Evolutionary conservation across 78 protist genomes (phyloP).

Genomic region (Dictyostelium capitatum): DNA sequence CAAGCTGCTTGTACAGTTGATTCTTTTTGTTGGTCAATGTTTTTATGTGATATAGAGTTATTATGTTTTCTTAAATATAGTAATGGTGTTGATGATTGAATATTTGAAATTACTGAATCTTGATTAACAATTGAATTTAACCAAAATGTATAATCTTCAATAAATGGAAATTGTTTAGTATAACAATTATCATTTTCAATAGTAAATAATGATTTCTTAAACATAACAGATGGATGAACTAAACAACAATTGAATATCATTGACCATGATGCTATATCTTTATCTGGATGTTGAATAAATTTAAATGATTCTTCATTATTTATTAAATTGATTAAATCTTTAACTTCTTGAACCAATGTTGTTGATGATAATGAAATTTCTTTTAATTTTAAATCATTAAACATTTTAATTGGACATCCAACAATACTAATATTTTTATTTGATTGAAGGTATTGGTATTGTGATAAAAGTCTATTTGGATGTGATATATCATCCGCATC

Average conservation of each 20-base stretch:
- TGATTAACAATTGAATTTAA: not conserved
- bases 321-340: not conserved
- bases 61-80: slow-evolving; percentile 38
- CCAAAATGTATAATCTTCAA: slow-evolving; percentile 73
- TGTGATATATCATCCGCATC: slow-evolving; percentile 72
- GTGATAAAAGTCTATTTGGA: slow-evolving; percentile 38
- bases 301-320: not conserved
- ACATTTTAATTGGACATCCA: slow-evolving; percentile 36
- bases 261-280: slow-evolving; percentile 32
- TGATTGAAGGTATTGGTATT: slow-evolving; percentile 25
- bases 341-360: not conserved
- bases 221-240: slow-evolving; percentile 74
- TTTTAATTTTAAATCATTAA: not conserved
- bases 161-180: not conserved
- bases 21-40: slow-evolving; percentile 20
- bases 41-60: not conserved
- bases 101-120: slow-evolving; percentile 2
- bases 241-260: slow-evolving; percentile 70
- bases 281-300: slow-evolving; percentile 24
- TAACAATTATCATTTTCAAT: not conserved
- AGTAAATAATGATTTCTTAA: not conserved
- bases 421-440: not conserved
- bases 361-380: not conserved
- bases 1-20: not conserved
- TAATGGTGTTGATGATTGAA: not conserved